Conservation (phyloP, 2,329 filamentous ascomycete genomes). For the Penicillium crustosum region DNA sequence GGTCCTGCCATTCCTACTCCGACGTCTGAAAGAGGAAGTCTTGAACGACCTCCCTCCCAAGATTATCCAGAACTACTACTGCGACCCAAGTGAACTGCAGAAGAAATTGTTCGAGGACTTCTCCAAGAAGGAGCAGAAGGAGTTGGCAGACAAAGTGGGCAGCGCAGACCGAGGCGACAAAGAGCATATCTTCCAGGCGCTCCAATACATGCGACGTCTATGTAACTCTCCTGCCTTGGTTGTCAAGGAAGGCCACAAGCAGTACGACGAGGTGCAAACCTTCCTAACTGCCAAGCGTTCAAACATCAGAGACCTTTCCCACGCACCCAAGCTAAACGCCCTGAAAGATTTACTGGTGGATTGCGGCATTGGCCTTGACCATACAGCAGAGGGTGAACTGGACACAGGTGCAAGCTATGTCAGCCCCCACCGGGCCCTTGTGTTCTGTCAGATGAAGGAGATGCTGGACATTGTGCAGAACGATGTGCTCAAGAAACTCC, state of each 20-base stretch:
- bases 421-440: constrained; percentile 89
- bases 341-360: constrained; percentile 93
- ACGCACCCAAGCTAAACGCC: constrained; percentile 90
- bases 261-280: constrained; percentile 84
- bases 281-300: constrained; percentile 77
- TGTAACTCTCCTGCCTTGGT: constrained; percentile 97
- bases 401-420: constrained; percentile 72
- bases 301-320: constrained; percentile 76
- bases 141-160: constrained; percentile 78
- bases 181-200: constrained; percentile 96
- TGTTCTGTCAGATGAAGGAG: constrained; percentile 99
- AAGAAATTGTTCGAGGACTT: constrained; percentile 96
- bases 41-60: constrained; percentile 94
- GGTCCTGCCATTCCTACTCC: constrained; percentile 91
- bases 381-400: constrained; percentile 53
- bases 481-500: constrained; percentile 82
- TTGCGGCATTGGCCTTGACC: constrained; percentile 86
- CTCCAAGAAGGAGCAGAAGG: constrained; percentile 86
- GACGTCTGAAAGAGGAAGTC: constrained; percentile 96
- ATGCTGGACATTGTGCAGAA: constrained; percentile 99
- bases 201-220: constrained; percentile 99
- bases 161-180: constrained; percentile 89
- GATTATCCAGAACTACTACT: constrained; percentile 99
- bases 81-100: constrained; percentile 92
- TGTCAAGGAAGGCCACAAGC: constrained; percentile 87